Conservation (phyloP, 768 basidiomycete species). For the Bullera alba region DNA sequence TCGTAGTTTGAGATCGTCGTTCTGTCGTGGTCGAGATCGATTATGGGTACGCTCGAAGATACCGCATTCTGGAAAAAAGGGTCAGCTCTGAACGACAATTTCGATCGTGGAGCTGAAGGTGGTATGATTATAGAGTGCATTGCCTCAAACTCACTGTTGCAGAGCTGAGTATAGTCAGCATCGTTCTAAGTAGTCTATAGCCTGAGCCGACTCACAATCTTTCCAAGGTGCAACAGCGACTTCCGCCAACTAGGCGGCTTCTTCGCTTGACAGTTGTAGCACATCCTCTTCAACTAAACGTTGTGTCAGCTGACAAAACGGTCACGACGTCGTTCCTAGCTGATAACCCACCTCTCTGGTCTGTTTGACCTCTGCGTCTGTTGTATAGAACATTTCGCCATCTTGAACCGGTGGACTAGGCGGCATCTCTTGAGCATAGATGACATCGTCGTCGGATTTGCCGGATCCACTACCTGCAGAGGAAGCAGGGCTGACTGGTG, state of each 20-base stretch:
- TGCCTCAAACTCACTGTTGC: not conserved
- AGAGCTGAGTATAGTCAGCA: not conserved
- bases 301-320: not conserved
- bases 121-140: not conserved
- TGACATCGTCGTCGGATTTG: no score
- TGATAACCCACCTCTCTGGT: not conserved
- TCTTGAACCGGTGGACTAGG: no score
- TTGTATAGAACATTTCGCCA: not conserved
- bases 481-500: no score
- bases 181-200: not conserved
- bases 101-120: no score
- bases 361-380: conserved; percentile 4
- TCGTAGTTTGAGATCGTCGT: conserved; percentile 4
- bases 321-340: not conserved
- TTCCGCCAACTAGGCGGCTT: conserved; percentile 2
- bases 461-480: no score
- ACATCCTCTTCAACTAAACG: not conserved
- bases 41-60: conserved; percentile 4
- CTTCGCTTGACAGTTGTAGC: conserved; percentile 1
- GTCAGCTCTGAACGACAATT: not conserved
- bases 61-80: not conserved
- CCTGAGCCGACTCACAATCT: conserved; percentile 1
- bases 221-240: not conserved
- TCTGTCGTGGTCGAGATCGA: not conserved
- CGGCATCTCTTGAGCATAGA: no score